phyloP scores from a whole-genome alignment of 495 filamentous ascomycete species.

The Neurospora sublineolata region DNA sequence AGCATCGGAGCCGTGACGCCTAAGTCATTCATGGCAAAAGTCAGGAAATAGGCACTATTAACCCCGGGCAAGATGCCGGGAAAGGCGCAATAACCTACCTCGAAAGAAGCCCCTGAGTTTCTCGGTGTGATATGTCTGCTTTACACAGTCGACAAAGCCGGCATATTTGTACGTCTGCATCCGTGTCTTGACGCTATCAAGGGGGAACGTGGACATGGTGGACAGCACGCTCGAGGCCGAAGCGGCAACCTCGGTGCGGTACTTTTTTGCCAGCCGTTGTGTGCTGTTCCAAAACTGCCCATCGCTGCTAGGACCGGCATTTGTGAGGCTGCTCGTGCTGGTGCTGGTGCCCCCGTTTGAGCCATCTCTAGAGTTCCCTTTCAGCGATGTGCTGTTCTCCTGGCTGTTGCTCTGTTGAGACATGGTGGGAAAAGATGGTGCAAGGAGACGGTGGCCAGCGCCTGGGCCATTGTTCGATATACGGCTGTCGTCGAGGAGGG shows the following conservation, averaged over 20 bases:
- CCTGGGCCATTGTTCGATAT: conserved; percentile 24
- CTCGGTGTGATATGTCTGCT: conserved; percentile 61
- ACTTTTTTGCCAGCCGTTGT: conserved; percentile 56
- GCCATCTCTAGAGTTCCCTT: background rate
- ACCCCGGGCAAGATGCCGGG: background rate
- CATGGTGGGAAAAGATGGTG: conserved; percentile 32
- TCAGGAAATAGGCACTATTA: background rate
- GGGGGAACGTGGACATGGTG: conserved; percentile 62
- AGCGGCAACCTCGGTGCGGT: conserved; percentile 71
- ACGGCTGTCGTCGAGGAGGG: conserved; percentile 26
- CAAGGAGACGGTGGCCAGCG: conserved; percentile 8
- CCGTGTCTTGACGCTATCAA: conserved; percentile 77
- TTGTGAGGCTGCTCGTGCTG: conserved; percentile 1
- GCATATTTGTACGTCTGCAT: conserved; percentile 75
- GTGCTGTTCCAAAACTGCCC: conserved; percentile 24
- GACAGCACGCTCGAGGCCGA: conserved; percentile 62
- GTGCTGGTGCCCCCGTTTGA: background rate
- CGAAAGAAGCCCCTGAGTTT: conserved; percentile 67
- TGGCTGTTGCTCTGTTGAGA: conserved; percentile 28
- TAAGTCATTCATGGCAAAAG: conserved; percentile 18
- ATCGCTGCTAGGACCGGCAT: background rate
- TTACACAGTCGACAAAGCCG: conserved; percentile 56
- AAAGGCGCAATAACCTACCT: conserved; percentile 33
- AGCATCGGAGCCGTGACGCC: conserved; percentile 70
- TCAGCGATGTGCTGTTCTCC: conserved; percentile 6